Evolutionary conservation across 345 rosid genomes (phyloP).

Genomic region (Euphorbia peplus): DNA sequence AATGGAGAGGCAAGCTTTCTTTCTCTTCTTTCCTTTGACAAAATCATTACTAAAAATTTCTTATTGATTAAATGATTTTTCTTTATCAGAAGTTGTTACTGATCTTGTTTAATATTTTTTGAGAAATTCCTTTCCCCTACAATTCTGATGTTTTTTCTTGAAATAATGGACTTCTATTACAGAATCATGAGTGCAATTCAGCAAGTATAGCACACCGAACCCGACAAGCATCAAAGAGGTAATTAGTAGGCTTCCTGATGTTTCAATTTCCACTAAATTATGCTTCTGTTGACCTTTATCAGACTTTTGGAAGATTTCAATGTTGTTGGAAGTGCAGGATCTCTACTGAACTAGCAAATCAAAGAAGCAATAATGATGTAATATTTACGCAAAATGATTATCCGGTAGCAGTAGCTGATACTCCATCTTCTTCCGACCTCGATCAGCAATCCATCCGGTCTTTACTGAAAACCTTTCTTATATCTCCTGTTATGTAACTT

Average conservation of each 20-base stretch:
- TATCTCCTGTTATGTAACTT: not conserved
- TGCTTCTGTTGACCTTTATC: not conserved
- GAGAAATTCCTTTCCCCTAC: no score
- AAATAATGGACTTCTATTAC: conserved; percentile 25
- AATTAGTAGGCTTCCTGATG: not conserved
- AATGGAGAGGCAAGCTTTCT: conserved; percentile 64
- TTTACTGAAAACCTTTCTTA: conserved; percentile 7
- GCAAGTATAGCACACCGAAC: conserved; percentile 50
- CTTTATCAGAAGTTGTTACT: no score
- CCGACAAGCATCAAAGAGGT: conserved; percentile 61
- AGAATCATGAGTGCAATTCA: conserved; percentile 45
- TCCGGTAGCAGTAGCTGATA: conserved; percentile 20
- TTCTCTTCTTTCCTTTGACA: not conserved
- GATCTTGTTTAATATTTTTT: no score
- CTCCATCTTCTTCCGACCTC: conserved; percentile 31
- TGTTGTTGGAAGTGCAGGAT: conserved; percentile 37
- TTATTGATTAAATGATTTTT: no score
- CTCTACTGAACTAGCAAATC: conserved; percentile 46
- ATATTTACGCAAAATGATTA: conserved; percentile 27
- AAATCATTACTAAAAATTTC: no score
- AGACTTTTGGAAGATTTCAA: no score
- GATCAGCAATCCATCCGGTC: conserved; percentile 46
- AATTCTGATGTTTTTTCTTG: no score
- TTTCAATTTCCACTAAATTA: no score
- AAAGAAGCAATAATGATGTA: conserved; percentile 43